Percentiles rank a stretch among this genome's conserved stretches.
Conservation (phyloP, 495 filamentous ascomycete genomes). For the Bombardia bombarda region DNA sequence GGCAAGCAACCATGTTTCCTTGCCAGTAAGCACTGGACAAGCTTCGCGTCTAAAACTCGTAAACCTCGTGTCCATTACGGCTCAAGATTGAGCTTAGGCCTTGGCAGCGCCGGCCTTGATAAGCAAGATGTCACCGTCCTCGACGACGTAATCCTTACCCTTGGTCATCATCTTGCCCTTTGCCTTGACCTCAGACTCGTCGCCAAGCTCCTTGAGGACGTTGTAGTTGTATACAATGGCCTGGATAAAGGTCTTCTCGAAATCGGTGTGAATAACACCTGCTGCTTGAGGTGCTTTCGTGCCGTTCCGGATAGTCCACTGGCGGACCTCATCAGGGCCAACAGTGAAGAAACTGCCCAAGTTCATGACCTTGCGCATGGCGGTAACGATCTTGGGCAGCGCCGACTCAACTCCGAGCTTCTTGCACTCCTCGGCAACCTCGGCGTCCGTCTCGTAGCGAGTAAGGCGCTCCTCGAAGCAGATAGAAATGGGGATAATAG, state of each 20-base stretch:
- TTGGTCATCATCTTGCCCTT: constrained; percentile 97
- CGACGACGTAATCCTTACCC: constrained; percentile 92
- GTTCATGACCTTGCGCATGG: constrained; percentile 88
- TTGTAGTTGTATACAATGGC: constrained; percentile 83
- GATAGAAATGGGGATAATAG: constrained; percentile 88
- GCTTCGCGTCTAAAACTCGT: constrained; percentile 1
- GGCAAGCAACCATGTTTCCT: too few species aligned
- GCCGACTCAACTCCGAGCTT: constrained; percentile 77
- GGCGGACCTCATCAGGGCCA: constrained; percentile 91
- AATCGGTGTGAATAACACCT: constrained; percentile 97
- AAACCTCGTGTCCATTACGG: constrained; percentile 5
- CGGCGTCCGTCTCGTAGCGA: constrained; percentile 65
- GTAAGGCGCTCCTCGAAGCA: constrained; percentile 88
- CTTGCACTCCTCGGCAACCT: constrained; percentile 82
- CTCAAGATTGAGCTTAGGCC: constrained; percentile 32
- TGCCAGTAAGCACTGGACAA: not conserved
- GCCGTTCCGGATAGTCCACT: constrained; percentile 96
- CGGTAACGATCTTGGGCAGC: constrained; percentile 86
- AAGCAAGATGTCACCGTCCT: constrained; percentile 69
- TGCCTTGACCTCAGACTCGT: constrained; percentile 81
- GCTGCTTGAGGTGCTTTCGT: constrained; percentile 96
- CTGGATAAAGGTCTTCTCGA: constrained; percentile 99
- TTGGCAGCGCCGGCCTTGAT: constrained; percentile 97
- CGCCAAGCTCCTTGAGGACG: constrained; percentile 72
- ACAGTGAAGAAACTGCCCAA: constrained; percentile 96